These are phyloP conservation scores for Primulina eburnea DNA, from an alignment of 257 asterid species.

Conservation along the genomic window DNA sequence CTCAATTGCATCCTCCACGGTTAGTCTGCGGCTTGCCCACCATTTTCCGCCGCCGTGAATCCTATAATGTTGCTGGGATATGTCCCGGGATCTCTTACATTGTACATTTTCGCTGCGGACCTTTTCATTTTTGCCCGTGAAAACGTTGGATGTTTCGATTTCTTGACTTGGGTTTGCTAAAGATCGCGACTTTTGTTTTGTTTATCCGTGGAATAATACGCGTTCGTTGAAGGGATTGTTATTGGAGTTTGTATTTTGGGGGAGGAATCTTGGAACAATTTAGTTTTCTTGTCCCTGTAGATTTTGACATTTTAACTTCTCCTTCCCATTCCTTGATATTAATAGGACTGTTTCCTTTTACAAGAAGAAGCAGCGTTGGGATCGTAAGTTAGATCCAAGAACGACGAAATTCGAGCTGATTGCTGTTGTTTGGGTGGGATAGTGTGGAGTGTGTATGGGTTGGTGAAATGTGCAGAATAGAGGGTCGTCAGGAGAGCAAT, in stretches of 20 bases:
- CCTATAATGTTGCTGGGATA: conserved; percentile 11
- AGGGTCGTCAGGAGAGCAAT: conserved; percentile 39
- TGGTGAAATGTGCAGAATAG: conserved; percentile 57
- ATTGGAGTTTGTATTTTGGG: not conserved
- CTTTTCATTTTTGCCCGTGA: not conserved
- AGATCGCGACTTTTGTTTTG: conserved; percentile 30
- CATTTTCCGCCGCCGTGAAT: conserved; percentile 18
- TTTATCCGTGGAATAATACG: conserved; percentile 19
- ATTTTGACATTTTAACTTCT: conserved; percentile 27
- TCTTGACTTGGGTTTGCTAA: conserved; percentile 25
- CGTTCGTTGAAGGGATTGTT: conserved; percentile 17
- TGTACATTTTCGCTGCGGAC: not conserved
- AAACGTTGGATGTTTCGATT: not conserved
- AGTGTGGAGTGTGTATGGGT: conserved; percentile 30
- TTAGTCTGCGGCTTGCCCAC: not conserved
- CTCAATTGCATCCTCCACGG: conserved; percentile 21
- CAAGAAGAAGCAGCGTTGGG: conserved; percentile 8
- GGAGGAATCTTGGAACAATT: conserved; percentile 24
- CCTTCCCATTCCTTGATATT: not conserved
- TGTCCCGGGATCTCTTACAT: conserved; percentile 27
- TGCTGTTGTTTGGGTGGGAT: conserved; percentile 14
- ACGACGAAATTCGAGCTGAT: conserved; percentile 23
- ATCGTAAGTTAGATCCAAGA: conserved; percentile 19
- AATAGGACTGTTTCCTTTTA: not conserved
- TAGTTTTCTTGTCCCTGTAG: conserved; percentile 17